These are phyloP conservation scores for Rhynchospora breviuscula DNA, from an alignment of 176 grass and related monocot genomes.

Conservation along the genomic window DNA sequence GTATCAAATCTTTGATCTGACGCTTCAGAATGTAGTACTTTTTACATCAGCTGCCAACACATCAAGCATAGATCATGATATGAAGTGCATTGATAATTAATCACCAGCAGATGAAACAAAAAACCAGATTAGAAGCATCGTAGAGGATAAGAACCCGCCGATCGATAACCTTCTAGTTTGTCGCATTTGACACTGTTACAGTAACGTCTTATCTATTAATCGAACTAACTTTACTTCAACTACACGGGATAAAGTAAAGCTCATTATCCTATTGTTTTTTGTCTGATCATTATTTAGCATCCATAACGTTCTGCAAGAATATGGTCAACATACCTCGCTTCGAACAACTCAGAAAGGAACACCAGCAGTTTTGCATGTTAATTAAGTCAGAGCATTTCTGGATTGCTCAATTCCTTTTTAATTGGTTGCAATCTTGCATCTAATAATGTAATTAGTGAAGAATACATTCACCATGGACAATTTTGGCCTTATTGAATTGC, in stretches of 20 bases:
- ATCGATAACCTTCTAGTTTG: background rate
- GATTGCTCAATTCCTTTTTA: background rate
- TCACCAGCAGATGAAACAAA: background rate
- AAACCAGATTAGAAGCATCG: background rate
- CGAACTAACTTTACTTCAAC: background rate
- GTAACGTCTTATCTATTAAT: background rate
- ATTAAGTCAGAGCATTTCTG: background rate
- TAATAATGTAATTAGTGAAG: conserved; percentile 1
- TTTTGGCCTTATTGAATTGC: background rate
- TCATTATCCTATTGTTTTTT: background rate
- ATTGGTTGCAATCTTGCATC: background rate
- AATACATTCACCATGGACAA: background rate
- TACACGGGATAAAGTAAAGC: background rate
- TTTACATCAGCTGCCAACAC: background rate
- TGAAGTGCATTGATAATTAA: background rate
- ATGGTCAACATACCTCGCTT: background rate
- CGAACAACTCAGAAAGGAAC: background rate
- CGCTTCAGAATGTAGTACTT: background rate
- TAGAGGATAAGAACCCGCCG: background rate
- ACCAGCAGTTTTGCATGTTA: background rate
- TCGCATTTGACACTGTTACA: background rate
- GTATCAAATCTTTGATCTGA: background rate
- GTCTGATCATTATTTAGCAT: background rate
- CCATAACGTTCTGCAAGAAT: background rate
- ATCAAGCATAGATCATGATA: background rate